These are phyloP conservation scores for Escallonia herrerae DNA, from an alignment of 129 eudicot genomes.

Conservation along the genomic window DNA sequence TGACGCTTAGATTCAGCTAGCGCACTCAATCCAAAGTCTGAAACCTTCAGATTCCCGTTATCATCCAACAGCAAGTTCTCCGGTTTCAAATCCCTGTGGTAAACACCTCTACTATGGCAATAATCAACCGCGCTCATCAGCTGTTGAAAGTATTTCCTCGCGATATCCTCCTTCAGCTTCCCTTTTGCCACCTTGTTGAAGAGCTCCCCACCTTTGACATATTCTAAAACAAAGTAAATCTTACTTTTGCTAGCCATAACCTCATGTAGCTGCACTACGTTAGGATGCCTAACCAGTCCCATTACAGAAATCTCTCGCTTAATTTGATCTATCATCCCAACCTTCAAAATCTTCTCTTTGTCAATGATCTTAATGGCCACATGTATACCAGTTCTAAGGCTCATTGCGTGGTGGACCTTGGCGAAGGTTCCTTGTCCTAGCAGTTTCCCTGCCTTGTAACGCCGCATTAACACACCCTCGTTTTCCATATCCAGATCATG, in stretches of 20 bases:
- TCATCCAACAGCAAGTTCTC: constrained; percentile 67
- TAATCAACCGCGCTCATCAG: constrained; percentile 53
- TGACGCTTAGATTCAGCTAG: constrained; percentile 49
- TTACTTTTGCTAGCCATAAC: constrained; percentile 69
- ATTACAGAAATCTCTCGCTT: constrained; percentile 69
- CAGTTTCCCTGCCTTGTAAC: constrained; percentile 57
- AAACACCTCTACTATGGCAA: constrained; percentile 74
- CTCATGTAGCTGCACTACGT: constrained; percentile 62
- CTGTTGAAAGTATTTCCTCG: constrained; percentile 58
- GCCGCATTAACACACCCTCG: constrained; percentile 44
- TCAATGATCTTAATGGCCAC: constrained; percentile 64
- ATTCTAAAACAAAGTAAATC: constrained; percentile 69
- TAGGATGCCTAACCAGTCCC: constrained; percentile 58
- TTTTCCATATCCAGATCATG: constrained; percentile 30
- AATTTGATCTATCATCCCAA: constrained; percentile 62
- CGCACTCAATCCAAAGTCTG: constrained; percentile 75
- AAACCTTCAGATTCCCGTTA: constrained; percentile 53
- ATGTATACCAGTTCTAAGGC: constrained; percentile 36
- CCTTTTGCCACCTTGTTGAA: constrained; percentile 62
- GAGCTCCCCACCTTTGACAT: constrained; percentile 66
- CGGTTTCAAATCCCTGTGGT: constrained; percentile 66
- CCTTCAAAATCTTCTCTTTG: constrained; percentile 55
- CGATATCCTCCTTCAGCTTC: constrained; percentile 47
- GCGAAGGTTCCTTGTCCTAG: constrained; percentile 79
- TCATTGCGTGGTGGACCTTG: constrained; percentile 62